These are phyloP conservation scores for Mycotypha africana DNA, from an alignment of 371 early-diverging fungal species.

Conservation along the genomic window DNA sequence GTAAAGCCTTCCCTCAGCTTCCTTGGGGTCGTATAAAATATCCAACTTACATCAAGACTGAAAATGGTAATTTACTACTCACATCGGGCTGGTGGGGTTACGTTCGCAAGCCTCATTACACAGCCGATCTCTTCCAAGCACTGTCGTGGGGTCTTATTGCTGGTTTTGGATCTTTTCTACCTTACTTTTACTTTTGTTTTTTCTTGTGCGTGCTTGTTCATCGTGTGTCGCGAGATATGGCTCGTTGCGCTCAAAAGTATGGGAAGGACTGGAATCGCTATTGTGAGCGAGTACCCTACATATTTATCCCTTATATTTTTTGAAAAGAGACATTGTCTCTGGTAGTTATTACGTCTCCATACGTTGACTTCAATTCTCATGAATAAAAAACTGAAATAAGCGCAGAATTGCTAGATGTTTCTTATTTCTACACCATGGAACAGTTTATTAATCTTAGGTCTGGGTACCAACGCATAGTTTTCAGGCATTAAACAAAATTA, in stretches of 20 bases:
- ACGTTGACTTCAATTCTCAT: no score
- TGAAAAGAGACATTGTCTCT: no score
- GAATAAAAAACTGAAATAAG: no score
- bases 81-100: slow-evolving; percentile 86
- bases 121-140: slow-evolving; percentile 80
- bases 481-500: no score
- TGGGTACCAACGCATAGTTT: no score
- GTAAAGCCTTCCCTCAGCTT: slow-evolving; percentile 59
- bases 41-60: slow-evolving; percentile 71
- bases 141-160: slow-evolving; percentile 78
- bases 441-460: no score
- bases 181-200: slow-evolving; percentile 88
- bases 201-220: slow-evolving; percentile 76
- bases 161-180: slow-evolving; percentile 70
- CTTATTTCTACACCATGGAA: no score
- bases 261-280: slow-evolving; percentile 86
- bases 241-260: slow-evolving; percentile 79
- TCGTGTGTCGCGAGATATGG: slow-evolving; percentile 79
- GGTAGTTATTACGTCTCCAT: no score
- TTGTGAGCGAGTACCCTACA: slow-evolving; percentile 69
- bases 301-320: slow-evolving; percentile 69
- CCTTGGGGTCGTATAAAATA: slow-evolving; percentile 65
- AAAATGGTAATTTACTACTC: slow-evolving; percentile 71
- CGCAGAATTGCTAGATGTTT: no score
- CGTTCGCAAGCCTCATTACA: slow-evolving; percentile 83